A percentile compares a stretch with the other conserved stretches of the same genome.
These are phyloP conservation scores for Vitis hybrid DNA, from an alignment of 177 flowering plant species.

Conservation along the genomic window DNA sequence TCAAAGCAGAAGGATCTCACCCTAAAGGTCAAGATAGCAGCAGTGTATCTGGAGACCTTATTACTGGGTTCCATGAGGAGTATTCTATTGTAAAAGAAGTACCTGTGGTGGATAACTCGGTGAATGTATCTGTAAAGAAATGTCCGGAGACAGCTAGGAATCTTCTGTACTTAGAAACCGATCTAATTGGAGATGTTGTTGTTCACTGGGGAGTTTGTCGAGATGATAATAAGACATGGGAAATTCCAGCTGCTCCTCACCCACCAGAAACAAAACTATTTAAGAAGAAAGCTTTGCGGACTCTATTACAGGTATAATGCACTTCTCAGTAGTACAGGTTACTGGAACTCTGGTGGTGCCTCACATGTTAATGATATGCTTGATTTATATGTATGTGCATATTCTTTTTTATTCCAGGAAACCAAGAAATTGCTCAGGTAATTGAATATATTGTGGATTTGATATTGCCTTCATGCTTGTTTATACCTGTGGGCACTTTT, in stretches of 20 bases:
- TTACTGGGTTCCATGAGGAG: slow-evolving; percentile 80
- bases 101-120: slow-evolving; percentile 35
- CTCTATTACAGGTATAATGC: slow-evolving; percentile 62
- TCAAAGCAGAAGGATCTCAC: slow-evolving; percentile 34
- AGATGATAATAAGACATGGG: slow-evolving; percentile 68
- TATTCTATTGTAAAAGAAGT: slow-evolving; percentile 53
- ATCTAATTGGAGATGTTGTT: slow-evolving; percentile 74
- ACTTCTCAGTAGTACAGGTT: not conserved
- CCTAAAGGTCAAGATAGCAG: slow-evolving; percentile 26
- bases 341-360: not conserved
- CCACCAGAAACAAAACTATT: slow-evolving; percentile 65
- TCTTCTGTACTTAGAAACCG: slow-evolving; percentile 69
- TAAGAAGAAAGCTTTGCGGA: slow-evolving; percentile 81
- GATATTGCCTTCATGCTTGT: not conserved
- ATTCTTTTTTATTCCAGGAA: not conserved
- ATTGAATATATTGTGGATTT: not conserved
- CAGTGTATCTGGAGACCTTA: slow-evolving; percentile 27
- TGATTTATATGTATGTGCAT: not conserved
- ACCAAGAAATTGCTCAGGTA: not conserved
- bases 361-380: not conserved
- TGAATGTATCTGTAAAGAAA: slow-evolving; percentile 56
- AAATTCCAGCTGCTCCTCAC: slow-evolving; percentile 67
- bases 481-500: too few relatives aligned
- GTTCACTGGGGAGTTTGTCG: slow-evolving; percentile 95
- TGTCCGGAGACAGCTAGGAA: slow-evolving; percentile 50